Conservation (phyloP, 441 rosid genomes). For the Kokia cookei region DNA sequence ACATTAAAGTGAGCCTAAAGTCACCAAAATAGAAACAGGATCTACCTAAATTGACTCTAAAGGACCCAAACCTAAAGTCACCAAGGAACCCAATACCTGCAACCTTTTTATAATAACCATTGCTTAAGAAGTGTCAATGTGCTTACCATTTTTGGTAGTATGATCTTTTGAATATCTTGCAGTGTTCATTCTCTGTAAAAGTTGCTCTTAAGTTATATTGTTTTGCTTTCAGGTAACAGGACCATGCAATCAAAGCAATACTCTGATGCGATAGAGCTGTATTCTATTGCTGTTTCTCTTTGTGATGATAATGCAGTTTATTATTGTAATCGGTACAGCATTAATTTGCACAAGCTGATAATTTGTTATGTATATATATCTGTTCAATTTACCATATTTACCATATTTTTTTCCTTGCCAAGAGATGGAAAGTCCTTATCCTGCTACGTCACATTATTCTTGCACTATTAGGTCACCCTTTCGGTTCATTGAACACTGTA, state of each 20-base stretch:
- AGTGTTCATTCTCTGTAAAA: not conserved
- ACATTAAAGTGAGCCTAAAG: not conserved
- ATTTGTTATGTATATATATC: not conserved
- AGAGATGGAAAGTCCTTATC: too few relatives aligned
- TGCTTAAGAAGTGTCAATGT: not conserved
- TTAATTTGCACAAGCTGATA: not conserved
- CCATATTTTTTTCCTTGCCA: too few relatives aligned
- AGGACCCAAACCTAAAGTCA: not conserved
- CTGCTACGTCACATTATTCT: too few relatives aligned
- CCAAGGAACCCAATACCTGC: not conserved
- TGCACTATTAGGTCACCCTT: too few relatives aligned
- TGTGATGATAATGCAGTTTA: slow-evolving; percentile 65
- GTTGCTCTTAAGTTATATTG: slow-evolving; percentile 19
- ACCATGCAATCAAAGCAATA: slow-evolving; percentile 66
- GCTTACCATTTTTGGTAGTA: not conserved
- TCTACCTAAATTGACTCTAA: not conserved
- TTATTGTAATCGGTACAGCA: slow-evolving; percentile 72
- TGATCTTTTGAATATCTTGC: not conserved
- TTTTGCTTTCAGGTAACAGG: slow-evolving; percentile 61
- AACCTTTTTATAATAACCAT: not conserved
- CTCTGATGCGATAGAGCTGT: slow-evolving; percentile 62
- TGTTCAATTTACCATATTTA: not conserved
- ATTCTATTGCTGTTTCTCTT: slow-evolving; percentile 72
- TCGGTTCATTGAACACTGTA: not conserved
- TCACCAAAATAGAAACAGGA: not conserved